These are phyloP conservation scores for Brasilioporus rufonigricans DNA, from an alignment of 768 basidiomycete genomes.

Conservation along the genomic window DNA sequence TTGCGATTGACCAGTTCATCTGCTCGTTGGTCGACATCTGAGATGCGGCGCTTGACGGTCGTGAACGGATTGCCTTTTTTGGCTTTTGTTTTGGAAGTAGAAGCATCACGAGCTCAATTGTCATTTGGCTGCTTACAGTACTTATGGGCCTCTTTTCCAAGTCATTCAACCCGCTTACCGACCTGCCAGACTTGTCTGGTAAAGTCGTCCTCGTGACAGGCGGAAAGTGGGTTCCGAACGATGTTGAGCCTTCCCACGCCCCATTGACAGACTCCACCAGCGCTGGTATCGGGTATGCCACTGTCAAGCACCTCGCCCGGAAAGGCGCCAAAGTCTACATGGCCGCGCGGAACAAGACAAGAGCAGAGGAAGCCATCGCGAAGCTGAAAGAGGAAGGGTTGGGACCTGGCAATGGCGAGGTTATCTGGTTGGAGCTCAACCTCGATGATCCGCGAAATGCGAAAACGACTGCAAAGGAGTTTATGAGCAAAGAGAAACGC, in stretches of 20 bases:
- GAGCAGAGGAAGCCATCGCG: conserved; percentile 48
- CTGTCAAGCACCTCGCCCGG: conserved; percentile 50
- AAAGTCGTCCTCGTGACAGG: conserved; percentile 56
- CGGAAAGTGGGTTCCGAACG: conserved; percentile 42
- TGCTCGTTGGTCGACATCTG: no score
- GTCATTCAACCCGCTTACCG: conserved; percentile 35
- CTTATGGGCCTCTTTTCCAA: conserved; percentile 21
- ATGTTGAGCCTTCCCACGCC: no score
- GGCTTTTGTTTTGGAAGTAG: no score
- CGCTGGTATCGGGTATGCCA: conserved; percentile 49
- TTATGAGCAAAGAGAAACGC: conserved; percentile 50
- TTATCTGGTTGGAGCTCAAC: conserved; percentile 52
- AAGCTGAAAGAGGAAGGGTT: conserved; percentile 42
- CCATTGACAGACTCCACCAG: conserved; percentile 21
- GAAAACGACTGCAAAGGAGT: no score
- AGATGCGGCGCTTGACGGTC: no score
- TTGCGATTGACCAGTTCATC: no score
- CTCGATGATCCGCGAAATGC: conserved; percentile 44
- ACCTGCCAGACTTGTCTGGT: conserved; percentile 34
- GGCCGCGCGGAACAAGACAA: conserved; percentile 49
- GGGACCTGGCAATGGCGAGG: conserved; percentile 45
- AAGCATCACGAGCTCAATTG: no score
- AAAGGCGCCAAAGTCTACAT: conserved; percentile 58
- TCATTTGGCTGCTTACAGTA: no score
- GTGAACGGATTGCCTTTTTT: no score